These are phyloP conservation scores for Glomus cerebriforme DNA, from an alignment of 192 early-diverging fungal species.

Conservation along the genomic window DNA sequence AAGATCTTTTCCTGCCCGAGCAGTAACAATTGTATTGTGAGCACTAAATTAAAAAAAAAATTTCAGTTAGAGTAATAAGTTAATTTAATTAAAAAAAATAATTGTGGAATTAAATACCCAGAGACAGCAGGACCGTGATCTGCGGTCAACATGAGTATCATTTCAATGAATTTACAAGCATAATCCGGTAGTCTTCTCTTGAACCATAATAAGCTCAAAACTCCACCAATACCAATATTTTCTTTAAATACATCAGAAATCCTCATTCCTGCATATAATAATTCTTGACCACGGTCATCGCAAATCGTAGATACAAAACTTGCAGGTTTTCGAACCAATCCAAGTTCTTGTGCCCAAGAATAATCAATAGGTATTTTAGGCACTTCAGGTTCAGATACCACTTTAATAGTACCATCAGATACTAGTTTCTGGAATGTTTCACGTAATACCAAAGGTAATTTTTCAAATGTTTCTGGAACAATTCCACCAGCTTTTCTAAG, in stretches of 20 bases:
- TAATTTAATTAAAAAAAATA: not conserved
- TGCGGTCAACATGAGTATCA: constrained; percentile 99
- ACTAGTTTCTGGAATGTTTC: constrained; percentile 81
- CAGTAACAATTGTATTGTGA: constrained; percentile 86
- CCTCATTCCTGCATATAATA: constrained; percentile 97
- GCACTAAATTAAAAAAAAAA: constrained; percentile 69
- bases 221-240: constrained; percentile 97
- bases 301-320: constrained; percentile 98
- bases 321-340: constrained; percentile 96
- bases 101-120: constrained; percentile 62
- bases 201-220: constrained; percentile 97
- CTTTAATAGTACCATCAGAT: constrained; percentile 66
- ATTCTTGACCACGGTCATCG: constrained; percentile 98
- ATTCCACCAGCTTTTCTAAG: constrained; percentile 84
- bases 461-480: constrained; percentile 97
- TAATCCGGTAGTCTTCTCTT: constrained; percentile 94
- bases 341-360: constrained; percentile 98
- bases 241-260: constrained; percentile 99
- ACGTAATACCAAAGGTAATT: constrained; percentile 79
- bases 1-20: constrained; percentile 97
- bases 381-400: constrained; percentile 81
- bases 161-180: constrained; percentile 98
- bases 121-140: constrained; percentile 99
- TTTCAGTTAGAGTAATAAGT: not conserved
- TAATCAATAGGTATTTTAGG: constrained; percentile 99